These are phyloP conservation scores for Apophysomyces trapeziformis DNA, from an alignment of 371 early-diverging fungal species.

Conservation along the genomic window DNA sequence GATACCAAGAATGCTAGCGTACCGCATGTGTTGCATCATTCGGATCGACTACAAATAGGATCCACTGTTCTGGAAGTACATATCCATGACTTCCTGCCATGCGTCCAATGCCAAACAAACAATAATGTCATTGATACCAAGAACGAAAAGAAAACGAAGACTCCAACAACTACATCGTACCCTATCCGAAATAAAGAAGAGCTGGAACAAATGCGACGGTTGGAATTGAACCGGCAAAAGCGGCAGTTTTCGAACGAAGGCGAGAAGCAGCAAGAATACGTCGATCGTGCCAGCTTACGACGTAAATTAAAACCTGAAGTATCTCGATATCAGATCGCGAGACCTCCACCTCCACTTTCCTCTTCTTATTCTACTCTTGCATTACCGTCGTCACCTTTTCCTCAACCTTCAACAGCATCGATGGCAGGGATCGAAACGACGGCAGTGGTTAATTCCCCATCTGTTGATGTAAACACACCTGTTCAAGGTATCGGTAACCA, in stretches of 20 bases:
- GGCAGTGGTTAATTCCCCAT: conserved; percentile 5
- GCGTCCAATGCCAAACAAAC: conserved; percentile 32
- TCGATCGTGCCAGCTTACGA: conserved; percentile 7
- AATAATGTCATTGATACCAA: conserved; percentile 23
- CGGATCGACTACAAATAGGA: conserved; percentile 38
- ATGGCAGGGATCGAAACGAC: conserved; percentile 1
- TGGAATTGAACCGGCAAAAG: conserved; percentile 10
- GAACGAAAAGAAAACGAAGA: not conserved
- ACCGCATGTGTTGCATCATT: conserved; percentile 29
- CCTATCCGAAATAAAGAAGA: conserved; percentile 9
- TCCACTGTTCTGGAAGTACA: conserved; percentile 45
- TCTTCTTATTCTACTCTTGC: no score
- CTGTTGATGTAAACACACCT: conserved; percentile 15
- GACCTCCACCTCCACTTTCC: no score
- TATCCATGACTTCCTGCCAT: conserved; percentile 35
- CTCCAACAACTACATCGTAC: not conserved
- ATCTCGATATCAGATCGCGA: not conserved
- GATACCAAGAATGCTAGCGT: conserved; percentile 40
- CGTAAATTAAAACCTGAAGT: not conserved
- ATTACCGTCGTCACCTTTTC: no score
- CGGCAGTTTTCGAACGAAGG: conserved; percentile 8
- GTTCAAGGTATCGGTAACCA: conserved; percentile 32
- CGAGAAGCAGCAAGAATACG: not conserved
- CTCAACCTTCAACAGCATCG: not conserved
- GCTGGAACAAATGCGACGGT: conserved; percentile 7